A percentile compares a stretch with the other conserved stretches of the same genome.
Evolutionary conservation across 108 stramenopile genomes (phyloP).

Genomic region (Cylindrotheca closterium): DNA sequence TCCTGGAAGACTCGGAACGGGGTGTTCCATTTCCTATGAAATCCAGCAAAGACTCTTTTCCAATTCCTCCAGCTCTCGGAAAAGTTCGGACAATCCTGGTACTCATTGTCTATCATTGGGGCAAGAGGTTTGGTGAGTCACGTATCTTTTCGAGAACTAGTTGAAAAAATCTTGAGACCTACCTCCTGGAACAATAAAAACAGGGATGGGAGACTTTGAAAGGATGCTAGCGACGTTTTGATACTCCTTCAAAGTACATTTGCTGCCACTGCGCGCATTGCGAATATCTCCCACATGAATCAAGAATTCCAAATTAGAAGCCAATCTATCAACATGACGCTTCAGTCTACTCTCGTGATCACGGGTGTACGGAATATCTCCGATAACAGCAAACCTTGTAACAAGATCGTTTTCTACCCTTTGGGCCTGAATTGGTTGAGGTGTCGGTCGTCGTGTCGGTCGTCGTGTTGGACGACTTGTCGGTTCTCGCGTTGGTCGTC

Average conservation of each 20-base stretch:
- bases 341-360: too few relatives aligned
- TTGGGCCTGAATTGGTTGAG: too few relatives aligned
- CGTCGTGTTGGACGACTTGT: too few relatives aligned
- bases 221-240: conserved; percentile 46
- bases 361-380: too few relatives aligned
- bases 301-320: too few relatives aligned
- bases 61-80: conserved; percentile 22
- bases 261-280: conserved; percentile 9
- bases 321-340: too few relatives aligned
- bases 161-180: conserved; percentile 8
- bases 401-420: too few relatives aligned
- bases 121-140: not conserved
- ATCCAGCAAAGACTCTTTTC: conserved; percentile 21
- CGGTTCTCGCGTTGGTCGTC: too few relatives aligned
- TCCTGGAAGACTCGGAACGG: conserved; percentile 21
- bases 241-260: conserved; percentile 49
- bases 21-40: conserved; percentile 34
- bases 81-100: conserved; percentile 37
- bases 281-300: too few relatives aligned
- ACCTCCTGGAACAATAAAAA: conserved; percentile 63
- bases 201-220: conserved; percentile 52
- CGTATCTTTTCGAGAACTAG: not conserved
- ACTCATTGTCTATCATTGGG: too few relatives aligned
- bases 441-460: too few relatives aligned
- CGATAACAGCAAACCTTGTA: too few relatives aligned